Percentiles rank a stretch among this genome's conserved stretches.
These are phyloP conservation scores for Xerocomellus amylosporus DNA, from an alignment of 768 basidiomycete genomes.

Conservation along the genomic window DNA sequence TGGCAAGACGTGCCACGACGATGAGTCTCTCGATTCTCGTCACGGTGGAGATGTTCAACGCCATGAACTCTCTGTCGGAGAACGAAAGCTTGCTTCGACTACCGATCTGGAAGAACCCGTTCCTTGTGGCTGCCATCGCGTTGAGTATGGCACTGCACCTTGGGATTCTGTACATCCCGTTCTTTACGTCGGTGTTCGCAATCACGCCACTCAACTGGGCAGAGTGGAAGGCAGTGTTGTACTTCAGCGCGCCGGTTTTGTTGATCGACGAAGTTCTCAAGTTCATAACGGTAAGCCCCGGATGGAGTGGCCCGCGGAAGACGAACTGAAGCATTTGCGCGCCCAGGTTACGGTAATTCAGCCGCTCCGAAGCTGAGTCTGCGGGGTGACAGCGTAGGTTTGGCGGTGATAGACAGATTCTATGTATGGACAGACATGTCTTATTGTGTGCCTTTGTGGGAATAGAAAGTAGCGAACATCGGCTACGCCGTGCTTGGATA, in stretches of 20 bases:
- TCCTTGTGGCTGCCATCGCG: conserved; percentile 83
- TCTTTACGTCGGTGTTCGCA: conserved; percentile 88
- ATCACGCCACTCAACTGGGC: conserved; percentile 92
- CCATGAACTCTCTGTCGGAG: conserved; percentile 97
- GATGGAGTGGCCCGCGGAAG: background rate
- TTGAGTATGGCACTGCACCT: conserved; percentile 93
- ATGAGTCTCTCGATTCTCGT: conserved; percentile 97
- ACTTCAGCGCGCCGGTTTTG: conserved; percentile 83
- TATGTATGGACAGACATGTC: background rate
- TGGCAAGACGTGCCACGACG: conserved; percentile 87
- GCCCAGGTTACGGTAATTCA: conserved; percentile 53
- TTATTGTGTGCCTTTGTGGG: background rate
- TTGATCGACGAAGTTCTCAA: conserved; percentile 90
- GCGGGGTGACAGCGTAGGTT: background rate
- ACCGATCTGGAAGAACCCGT: conserved; percentile 93
- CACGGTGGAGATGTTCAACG: conserved; percentile 96
- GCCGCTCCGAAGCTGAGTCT: conserved; percentile 50
- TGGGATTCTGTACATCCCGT: conserved; percentile 94
- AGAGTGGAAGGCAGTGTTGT: conserved; percentile 94
- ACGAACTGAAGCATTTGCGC: background rate
- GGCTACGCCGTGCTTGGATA: conserved; percentile 5
- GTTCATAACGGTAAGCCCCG: conserved; percentile 61
- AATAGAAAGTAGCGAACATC: background rate
- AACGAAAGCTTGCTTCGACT: conserved; percentile 89
- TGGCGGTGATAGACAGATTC: background rate